Conservation (phyloP, 2,329 filamentous ascomycete genomes). For the Neurospora sp. region DNA sequence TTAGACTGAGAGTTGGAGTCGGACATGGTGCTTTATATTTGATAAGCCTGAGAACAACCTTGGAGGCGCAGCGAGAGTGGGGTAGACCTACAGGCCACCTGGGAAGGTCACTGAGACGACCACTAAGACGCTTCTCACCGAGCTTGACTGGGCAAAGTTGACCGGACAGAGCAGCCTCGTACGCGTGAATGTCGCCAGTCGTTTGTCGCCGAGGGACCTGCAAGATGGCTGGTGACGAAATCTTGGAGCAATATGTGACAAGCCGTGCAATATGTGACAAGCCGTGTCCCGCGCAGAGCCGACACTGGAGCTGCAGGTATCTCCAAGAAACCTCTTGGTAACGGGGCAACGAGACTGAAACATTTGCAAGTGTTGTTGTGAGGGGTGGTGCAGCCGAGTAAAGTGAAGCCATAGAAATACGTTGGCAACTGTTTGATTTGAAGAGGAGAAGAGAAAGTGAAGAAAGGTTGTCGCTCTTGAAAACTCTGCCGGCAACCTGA, state of each 20-base stretch:
- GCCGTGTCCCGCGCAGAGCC: background rate
- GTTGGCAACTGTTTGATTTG: background rate
- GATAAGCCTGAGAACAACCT: background rate
- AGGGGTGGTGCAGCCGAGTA: background rate
- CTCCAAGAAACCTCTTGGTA: background rate
- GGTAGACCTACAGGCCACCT: background rate
- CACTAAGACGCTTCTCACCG: background rate
- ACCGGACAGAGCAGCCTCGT: background rate
- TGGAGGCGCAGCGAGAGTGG: background rate
- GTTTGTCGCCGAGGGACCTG: background rate
- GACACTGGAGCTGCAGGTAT: background rate
- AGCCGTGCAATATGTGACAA: background rate
- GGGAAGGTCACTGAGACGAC: background rate
- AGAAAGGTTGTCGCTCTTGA: background rate
- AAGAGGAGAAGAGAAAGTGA: background rate
- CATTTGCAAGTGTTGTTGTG: background rate
- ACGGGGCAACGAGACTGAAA: background rate
- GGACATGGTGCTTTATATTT: background rate
- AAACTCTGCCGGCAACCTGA: background rate
- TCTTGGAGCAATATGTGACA: background rate
- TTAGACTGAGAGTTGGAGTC: background rate
- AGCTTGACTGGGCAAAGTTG: background rate
- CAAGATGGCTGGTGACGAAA: background rate
- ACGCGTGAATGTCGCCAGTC: background rate
- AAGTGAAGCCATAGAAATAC: background rate